Conservation (phyloP, 1,139 yeast genomes). For the Suhomyces choctaworum region DNA sequence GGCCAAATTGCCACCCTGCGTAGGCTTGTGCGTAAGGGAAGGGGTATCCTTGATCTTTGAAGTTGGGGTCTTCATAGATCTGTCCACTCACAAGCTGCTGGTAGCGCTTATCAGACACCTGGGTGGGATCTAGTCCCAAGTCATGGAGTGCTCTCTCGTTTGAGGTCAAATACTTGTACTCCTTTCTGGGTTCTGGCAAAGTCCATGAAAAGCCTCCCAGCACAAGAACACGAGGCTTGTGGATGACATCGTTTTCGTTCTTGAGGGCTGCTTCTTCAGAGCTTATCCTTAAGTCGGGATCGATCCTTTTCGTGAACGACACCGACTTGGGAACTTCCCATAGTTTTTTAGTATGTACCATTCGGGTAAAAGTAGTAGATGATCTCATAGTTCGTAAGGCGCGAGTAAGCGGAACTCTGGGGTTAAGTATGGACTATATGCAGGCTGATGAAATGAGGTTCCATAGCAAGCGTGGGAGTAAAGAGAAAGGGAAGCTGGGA, state of each 20-base stretch:
- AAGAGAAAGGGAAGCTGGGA: too few species aligned
- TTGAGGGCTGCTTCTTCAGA: slow-evolving; percentile 49
- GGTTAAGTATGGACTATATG: neutral
- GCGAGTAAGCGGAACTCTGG: neutral
- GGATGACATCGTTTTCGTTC: slow-evolving; percentile 35
- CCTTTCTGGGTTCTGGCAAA: slow-evolving; percentile 60
- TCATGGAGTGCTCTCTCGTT: slow-evolving; percentile 64
- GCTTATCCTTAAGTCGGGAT: slow-evolving; percentile 63
- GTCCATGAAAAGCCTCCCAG: slow-evolving; percentile 73
- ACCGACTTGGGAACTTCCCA: slow-evolving; percentile 40
- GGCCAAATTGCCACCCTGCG: slow-evolving; percentile 96
- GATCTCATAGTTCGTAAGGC: slow-evolving; percentile 1
- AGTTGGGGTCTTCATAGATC: slow-evolving; percentile 26
- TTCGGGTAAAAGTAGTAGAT: slow-evolving; percentile 19
- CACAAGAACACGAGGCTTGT: slow-evolving; percentile 59
- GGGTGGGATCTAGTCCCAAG: slow-evolving; percentile 50
- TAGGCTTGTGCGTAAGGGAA: slow-evolving; percentile 89
- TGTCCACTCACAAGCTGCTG: slow-evolving; percentile 66
- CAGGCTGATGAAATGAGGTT: too few species aligned
- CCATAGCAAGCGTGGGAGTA: too few species aligned
- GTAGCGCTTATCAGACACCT: slow-evolving; percentile 45
- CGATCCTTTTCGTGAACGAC: slow-evolving; percentile 49
- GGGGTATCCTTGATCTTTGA: slow-evolving; percentile 43
- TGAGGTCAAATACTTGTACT: slow-evolving; percentile 55
- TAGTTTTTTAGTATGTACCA: slow-evolving; percentile 8